Percentiles rank a stretch among this genome's conserved stretches.
Conservation (phyloP, 2,329 filamentous ascomycete species). For the Trichoderma gracile region DNA sequence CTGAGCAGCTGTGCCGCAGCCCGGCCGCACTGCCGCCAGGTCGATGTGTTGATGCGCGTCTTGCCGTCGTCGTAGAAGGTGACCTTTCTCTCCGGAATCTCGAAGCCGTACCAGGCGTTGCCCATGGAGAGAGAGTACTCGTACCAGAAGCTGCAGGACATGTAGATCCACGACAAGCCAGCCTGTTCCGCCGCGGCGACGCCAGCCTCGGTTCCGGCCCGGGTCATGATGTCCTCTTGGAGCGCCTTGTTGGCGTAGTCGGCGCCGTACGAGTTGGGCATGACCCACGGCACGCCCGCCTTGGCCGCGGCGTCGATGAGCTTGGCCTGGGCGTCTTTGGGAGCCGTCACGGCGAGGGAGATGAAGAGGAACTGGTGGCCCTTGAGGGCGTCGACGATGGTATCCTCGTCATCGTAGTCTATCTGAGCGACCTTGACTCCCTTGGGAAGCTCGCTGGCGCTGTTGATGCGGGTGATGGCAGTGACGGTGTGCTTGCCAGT, state of each 20-base stretch:
- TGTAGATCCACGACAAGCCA: conserved; percentile 49
- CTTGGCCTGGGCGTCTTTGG: conserved; percentile 45
- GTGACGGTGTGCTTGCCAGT: conserved; percentile 55
- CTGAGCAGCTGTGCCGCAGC: conserved; percentile 54
- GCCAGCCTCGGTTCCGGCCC: conserved; percentile 24
- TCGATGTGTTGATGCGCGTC: conserved; percentile 57
- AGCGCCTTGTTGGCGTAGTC: conserved; percentile 36
- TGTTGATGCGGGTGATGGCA: conserved; percentile 51
- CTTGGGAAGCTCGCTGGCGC: conserved; percentile 44
- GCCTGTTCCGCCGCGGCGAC: conserved; percentile 30
- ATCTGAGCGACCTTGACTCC: conserved; percentile 46
- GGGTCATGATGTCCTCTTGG: conserved; percentile 37
- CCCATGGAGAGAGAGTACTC: conserved; percentile 50
- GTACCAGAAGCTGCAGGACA: conserved; percentile 59
- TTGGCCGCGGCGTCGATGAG: conserved; percentile 52
- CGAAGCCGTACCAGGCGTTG: conserved; percentile 49
- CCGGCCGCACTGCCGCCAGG: conserved; percentile 59
- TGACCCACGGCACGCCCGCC: conserved; percentile 52
- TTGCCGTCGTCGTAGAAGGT: conserved; percentile 59
- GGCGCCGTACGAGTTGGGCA: conserved; percentile 50
- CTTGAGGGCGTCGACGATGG: conserved; percentile 50
- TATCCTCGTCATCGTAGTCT: conserved; percentile 46
- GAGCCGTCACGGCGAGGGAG: conserved; percentile 45
- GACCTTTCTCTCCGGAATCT: conserved; percentile 45
- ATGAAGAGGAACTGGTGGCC: conserved; percentile 59